These are phyloP conservation scores for Microsporum audouinii DNA, from an alignment of 2,329 filamentous ascomycete species.

Conservation along the genomic window DNA sequence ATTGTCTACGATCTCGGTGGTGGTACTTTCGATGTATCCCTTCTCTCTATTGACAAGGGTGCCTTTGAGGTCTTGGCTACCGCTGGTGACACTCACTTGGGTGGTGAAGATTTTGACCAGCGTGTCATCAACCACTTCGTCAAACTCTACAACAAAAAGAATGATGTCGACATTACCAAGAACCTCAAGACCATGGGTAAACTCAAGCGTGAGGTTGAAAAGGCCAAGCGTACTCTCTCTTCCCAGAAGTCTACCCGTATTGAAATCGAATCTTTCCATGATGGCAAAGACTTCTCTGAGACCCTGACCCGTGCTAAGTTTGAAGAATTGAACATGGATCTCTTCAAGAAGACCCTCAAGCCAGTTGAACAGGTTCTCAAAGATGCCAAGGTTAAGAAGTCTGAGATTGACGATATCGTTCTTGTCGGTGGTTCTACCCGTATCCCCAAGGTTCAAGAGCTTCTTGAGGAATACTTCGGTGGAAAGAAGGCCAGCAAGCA, in stretches of 20 bases:
- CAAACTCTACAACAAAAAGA: conserved; percentile 99
- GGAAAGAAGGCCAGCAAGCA: conserved; percentile 98
- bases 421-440: conserved; percentile 96
- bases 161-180: conserved; percentile 82
- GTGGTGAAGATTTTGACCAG: conserved; percentile 99
- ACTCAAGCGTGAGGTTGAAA: conserved; percentile 98
- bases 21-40: conserved; percentile 90
- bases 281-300: conserved; percentile 96
- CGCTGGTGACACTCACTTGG: conserved; percentile 91
- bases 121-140: conserved; percentile 90
- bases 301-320: conserved; percentile 98
- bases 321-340: conserved; percentile 96
- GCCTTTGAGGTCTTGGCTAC: conserved; percentile 92
- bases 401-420: conserved; percentile 89
- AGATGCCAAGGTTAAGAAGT: conserved; percentile 95
- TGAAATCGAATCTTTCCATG: conserved; percentile 94
- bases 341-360: conserved; percentile 99
- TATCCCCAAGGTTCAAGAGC: conserved; percentile 92
- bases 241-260: conserved; percentile 88
- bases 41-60: conserved; percentile 81
- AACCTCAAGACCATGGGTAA: conserved; percentile 98
- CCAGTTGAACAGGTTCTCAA: conserved; percentile 97
- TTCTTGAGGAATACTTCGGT: conserved; percentile 90
- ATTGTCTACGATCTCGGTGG: conserved; percentile 90
- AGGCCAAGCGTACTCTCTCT: conserved; percentile 96